Conservation (phyloP, 257 asterid genomes). For the Penstemon newberryi region DNA sequence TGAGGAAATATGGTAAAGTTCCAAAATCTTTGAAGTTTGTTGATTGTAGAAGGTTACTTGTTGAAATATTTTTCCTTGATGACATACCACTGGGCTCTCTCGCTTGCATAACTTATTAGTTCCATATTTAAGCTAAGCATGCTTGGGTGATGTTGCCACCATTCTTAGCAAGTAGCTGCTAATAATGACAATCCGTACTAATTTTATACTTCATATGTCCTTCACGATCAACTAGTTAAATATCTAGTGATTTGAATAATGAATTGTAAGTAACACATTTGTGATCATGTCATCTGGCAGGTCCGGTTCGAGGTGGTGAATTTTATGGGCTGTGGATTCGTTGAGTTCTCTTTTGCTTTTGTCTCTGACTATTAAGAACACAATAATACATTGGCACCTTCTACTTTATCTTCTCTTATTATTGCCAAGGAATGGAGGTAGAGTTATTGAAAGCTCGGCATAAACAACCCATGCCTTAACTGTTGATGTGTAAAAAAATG, state of each 20-base stretch:
- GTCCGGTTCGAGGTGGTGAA: constrained; percentile 83
- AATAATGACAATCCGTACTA: not conserved
- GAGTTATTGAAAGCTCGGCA: constrained; percentile 36
- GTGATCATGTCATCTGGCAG: constrained; percentile 52
- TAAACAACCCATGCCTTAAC: constrained; percentile 33
- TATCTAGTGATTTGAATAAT: not conserved
- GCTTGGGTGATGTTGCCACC: not conserved
- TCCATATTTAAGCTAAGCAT: constrained; percentile 10
- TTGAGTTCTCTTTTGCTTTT: constrained; percentile 33
- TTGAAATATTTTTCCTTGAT: not conserved
- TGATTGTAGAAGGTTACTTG: not conserved
- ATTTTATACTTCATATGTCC: not conserved
- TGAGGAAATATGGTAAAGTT: not conserved
- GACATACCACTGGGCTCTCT: not conserved
- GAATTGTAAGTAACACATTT: constrained; percentile 18
- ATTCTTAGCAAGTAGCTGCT: not conserved
- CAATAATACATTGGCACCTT: constrained; percentile 54
- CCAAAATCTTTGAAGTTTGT: not conserved
- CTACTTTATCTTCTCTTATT: constrained; percentile 40
- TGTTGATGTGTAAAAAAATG: constrained; percentile 47
- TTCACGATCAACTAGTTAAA: not conserved
- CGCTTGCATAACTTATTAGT: not conserved
- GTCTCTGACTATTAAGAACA: constrained; percentile 47
- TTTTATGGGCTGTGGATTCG: constrained; percentile 37
- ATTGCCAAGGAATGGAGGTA: constrained; percentile 60